Evolutionary conservation across 2,329 filamentous ascomycete species (phyloP), one percentile per base, ranked within the genome.

Genomic region (Trichoderma oligosporum): DNA sequence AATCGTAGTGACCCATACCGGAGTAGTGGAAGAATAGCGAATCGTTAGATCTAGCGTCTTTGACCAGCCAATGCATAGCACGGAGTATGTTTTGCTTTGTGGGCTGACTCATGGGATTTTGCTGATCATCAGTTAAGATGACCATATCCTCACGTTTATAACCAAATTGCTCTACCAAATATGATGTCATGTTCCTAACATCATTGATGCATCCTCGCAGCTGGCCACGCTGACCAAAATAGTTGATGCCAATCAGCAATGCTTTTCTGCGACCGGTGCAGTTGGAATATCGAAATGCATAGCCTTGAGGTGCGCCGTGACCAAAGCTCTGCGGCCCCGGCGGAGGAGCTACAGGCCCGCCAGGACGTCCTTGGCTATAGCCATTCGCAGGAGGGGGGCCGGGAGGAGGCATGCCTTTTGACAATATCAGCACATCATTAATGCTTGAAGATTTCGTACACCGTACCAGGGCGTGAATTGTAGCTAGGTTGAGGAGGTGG

Each of bases 61-160:
- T 96, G 58, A 97, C 91, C 18, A 97, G 77, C 93, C 93, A 97
- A 71, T 97, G 92, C 93, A 97, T 97, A 27, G 93, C 93, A 53
- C 93, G 84, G 35, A 97, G 74, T 56, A 97, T 96, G 69, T 97
- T 97, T 64, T 90, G 88, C 73, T 97, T 97, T 4, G 91, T 96
- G 7, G 93, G 93, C 75, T 96, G 91, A 74, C 91, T 96, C 89
- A 97, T 96, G 24, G 91, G 90, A 66, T 96, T 96, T 71, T 96
- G 91, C 76, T 97, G 92, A 70, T 97, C 93, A 69, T 97, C 93
- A 36, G 93, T 97, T 70, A 97, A 81, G 61, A 94, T 86, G 18
- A 97, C 93, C 93, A 97, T 97, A 69, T 97, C 92, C 73, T 97
- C 93, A 58, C 91, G 81, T 74, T 91, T 91, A 73, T 97, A 97